These are phyloP conservation scores for Truncatella angustata DNA, from an alignment of 2,329 filamentous ascomycete species.

Conservation along the genomic window DNA sequence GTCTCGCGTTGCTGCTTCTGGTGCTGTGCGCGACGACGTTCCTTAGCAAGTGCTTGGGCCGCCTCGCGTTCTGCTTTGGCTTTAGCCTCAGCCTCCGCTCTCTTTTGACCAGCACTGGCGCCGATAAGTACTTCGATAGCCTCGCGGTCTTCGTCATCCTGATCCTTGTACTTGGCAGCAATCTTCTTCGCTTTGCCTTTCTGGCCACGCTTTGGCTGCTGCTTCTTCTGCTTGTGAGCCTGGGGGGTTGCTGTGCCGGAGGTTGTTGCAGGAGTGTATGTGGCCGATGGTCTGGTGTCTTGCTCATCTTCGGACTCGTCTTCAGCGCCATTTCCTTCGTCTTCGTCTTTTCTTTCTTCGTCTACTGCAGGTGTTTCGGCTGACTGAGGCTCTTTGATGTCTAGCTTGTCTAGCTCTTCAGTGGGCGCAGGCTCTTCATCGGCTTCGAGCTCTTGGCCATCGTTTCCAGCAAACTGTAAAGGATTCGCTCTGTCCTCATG, in stretches of 20 bases:
- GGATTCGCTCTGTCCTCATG: slow-evolving; percentile 30
- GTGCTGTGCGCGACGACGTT: slow-evolving; percentile 78
- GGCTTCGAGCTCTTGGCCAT: slow-evolving; percentile 19
- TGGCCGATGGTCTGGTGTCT: slow-evolving; percentile 14
- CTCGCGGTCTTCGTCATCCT: slow-evolving; percentile 89
- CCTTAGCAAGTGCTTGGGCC: slow-evolving; percentile 67
- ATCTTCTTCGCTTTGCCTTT: slow-evolving; percentile 83
- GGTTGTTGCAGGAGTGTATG: slow-evolving; percentile 23
- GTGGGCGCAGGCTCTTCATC: slow-evolving; percentile 17
- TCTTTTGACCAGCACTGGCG: slow-evolving; percentile 63
- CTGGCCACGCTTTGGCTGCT: slow-evolving; percentile 67
- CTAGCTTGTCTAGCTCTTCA: slow-evolving; percentile 21
- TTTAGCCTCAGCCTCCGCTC: slow-evolving; percentile 65
- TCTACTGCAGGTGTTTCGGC: slow-evolving; percentile 1
- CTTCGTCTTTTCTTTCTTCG: slow-evolving; percentile 12
- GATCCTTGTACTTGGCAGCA: slow-evolving; percentile 84
- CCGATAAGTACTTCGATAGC: slow-evolving; percentile 87
- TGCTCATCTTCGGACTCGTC: slow-evolving; percentile 35
- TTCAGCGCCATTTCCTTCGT: slow-evolving; percentile 24
- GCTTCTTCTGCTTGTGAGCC: slow-evolving; percentile 40
- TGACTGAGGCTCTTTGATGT: slow-evolving; percentile 11
- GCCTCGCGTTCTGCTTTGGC: slow-evolving; percentile 69
- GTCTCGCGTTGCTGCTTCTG: slow-evolving; percentile 72
- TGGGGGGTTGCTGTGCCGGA: slow-evolving; percentile 23
- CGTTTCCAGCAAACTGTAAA: slow-evolving; percentile 30